phyloP scores from a whole-genome alignment of 495 filamentous ascomycete genomes.

The Trichoderma asperelloides region DNA sequence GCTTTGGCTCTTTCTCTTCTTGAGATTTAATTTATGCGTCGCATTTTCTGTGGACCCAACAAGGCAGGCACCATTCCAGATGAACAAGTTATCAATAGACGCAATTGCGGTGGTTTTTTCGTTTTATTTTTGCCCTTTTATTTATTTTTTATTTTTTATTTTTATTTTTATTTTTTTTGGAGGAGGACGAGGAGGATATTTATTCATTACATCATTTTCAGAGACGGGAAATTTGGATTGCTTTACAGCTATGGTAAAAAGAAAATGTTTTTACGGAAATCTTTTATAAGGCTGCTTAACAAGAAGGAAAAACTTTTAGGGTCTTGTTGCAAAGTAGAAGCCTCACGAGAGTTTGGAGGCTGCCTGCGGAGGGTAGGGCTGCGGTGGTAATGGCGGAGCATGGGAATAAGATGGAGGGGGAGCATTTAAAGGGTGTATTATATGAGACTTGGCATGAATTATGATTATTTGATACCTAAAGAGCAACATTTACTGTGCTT shows the following conservation, averaged over 20 bases:
- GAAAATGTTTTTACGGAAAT: background rate
- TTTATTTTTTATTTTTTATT: too few relatives aligned
- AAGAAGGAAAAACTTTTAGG: background rate
- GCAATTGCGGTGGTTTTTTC: background rate
- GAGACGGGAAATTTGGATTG: background rate
- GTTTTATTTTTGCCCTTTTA: too few relatives aligned
- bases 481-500: background rate
- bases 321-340: background rate
- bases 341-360: background rate
- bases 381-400: background rate
- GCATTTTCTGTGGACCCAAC: background rate
- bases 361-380: background rate
- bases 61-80: background rate
- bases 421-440: constrained; percentile 4
- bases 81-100: background rate
- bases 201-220: background rate
- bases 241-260: background rate
- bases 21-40: background rate
- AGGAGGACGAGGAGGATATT: background rate
- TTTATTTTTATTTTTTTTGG: too few relatives aligned
- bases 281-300: background rate
- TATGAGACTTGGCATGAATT: constrained; percentile 1
- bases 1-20: background rate
- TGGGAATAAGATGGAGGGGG: background rate
- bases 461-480: constrained; percentile 2